Evolutionary conservation across 225 moss, liverwort and hornwort genomes (phyloP).

Genomic region (Physcomitrellopsis africana): DNA sequence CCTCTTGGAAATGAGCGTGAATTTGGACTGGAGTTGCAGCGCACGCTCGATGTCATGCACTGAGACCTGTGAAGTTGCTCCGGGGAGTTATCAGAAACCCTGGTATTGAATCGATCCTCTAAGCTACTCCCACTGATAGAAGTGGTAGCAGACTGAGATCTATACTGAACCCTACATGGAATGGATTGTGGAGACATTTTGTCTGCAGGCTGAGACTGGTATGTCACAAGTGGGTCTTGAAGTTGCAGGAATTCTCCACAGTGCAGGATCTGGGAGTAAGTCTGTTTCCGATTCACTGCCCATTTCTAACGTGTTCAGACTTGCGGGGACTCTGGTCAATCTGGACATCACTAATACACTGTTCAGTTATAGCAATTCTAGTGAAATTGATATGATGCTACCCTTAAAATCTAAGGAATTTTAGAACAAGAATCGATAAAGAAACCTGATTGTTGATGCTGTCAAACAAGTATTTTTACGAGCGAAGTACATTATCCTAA

Average conservation of each 20-base stretch:
- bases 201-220: background rate
- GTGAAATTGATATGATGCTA: background rate
- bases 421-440: no score
- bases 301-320: conserved; percentile 22
- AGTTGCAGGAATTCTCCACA: conserved; percentile 24
- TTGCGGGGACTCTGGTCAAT: background rate
- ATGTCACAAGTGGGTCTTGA: background rate
- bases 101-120: conserved; percentile 38
- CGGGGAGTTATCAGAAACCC: conserved; percentile 32
- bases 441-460: background rate
- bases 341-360: conserved; percentile 1
- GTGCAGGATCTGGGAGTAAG: conserved; percentile 2
- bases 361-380: background rate
- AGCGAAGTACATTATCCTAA: background rate
- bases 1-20: conserved; percentile 33
- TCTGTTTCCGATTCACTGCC: background rate
- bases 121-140: conserved; percentile 56
- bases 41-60: conserved; percentile 10
- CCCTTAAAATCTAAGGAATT: no score
- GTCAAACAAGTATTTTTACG: background rate
- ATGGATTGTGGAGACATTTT: background rate
- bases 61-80: conserved; percentile 20
- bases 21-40: conserved; percentile 9
- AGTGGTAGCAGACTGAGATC: conserved; percentile 39
- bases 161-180: conserved; percentile 18